Conservation (phyloP, 495 filamentous ascomycete genomes). For the Daldinia bambusicola region DNA sequence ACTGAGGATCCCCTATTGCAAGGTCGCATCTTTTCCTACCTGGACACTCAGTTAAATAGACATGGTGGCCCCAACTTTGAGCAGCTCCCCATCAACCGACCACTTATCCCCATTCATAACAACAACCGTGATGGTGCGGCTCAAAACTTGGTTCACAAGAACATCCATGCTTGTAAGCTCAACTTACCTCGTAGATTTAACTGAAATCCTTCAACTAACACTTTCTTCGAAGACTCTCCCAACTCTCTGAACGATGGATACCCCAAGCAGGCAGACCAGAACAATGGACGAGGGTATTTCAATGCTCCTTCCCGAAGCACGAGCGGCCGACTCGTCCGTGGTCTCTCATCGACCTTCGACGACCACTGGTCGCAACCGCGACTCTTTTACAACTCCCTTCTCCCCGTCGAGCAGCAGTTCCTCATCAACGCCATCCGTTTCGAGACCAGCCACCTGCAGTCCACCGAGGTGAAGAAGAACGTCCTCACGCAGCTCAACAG, state of each 20-base stretch:
- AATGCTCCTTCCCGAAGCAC: constrained; percentile 68
- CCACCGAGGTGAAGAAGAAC: constrained; percentile 66
- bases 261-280: constrained; percentile 76
- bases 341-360: constrained; percentile 70
- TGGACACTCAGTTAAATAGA: constrained; percentile 79
- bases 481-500: constrained; percentile 76
- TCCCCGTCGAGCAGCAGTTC: constrained; percentile 76
- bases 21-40: constrained; percentile 78
- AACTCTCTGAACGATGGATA: constrained; percentile 74
- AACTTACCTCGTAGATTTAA: not conserved
- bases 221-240: constrained; percentile 60
- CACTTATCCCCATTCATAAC: constrained; percentile 71
- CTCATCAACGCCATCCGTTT: constrained; percentile 82
- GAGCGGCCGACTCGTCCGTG: constrained; percentile 66
- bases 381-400: constrained; percentile 80
- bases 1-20: constrained; percentile 78
- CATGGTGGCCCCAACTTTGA: constrained; percentile 80
- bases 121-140: constrained; percentile 75
- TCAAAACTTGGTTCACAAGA: constrained; percentile 65
- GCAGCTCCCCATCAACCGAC: constrained; percentile 79
- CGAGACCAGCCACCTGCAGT: constrained; percentile 70
- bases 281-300: constrained; percentile 77
- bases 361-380: constrained; percentile 82
- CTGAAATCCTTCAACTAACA: constrained; percentile 14
- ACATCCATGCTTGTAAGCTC: constrained; percentile 57